These are phyloP conservation scores for Blumeria graminis DNA, from an alignment of 2,329 filamentous ascomycete species.

Conservation along the genomic window DNA sequence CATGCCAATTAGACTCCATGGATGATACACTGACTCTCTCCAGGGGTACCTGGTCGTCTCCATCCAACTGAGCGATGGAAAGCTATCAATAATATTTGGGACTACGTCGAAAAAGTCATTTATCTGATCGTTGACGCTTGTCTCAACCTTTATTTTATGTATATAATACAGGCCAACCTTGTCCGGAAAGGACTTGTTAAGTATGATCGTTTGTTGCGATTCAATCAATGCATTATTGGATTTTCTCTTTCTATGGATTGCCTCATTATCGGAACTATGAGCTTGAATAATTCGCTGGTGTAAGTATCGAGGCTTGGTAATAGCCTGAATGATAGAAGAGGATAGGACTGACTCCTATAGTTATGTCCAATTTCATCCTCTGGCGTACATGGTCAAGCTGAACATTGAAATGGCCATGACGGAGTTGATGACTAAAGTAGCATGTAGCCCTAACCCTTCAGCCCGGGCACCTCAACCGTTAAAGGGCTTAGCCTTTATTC, in stretches of 20 bases:
- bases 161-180: conserved; percentile 17
- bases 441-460: conserved; percentile 2
- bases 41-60: conserved; percentile 23
- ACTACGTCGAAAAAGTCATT: conserved; percentile 26
- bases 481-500: neutral
- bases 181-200: conserved; percentile 18
- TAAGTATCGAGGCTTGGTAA: neutral
- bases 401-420: conserved; percentile 23
- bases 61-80: conserved; percentile 20
- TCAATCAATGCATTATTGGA: conserved; percentile 19
- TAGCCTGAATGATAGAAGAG: neutral
- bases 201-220: conserved; percentile 18
- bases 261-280: conserved; percentile 18
- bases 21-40: neutral
- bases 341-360: conserved; percentile 3
- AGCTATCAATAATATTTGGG: conserved; percentile 25
- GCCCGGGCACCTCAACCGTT: neutral
- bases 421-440: conserved; percentile 16
- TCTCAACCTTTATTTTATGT: conserved; percentile 29
- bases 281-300: conserved; percentile 9
- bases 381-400: conserved; percentile 20
- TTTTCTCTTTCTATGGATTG: conserved; percentile 20
- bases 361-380: conserved; percentile 19
- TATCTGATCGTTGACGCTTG: conserved; percentile 25
- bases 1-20: neutral